Evolutionary conservation across 2,329 filamentous ascomycete species (phyloP).

Genomic region (Magnaporthales sp.): DNA sequence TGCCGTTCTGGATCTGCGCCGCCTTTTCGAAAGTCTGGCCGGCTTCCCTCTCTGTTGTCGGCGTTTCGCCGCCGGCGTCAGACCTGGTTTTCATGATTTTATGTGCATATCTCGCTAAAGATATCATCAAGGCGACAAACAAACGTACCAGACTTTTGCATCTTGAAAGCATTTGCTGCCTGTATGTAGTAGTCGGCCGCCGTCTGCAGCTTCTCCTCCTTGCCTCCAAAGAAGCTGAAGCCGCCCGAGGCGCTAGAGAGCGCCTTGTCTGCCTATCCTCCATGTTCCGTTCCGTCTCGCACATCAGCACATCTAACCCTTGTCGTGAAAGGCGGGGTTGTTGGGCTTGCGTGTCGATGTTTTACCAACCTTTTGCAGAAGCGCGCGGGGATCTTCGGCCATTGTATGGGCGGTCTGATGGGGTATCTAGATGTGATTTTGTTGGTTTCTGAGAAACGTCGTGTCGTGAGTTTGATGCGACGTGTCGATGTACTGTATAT

Average conservation of each 20-base stretch:
- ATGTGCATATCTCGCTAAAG: not conserved
- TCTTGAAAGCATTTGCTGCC: slow-evolving; percentile 84
- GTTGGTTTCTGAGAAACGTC: not conserved
- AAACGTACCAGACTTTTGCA: slow-evolving; percentile 69
- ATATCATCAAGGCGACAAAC: not conserved
- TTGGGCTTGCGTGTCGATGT: slow-evolving; percentile 11
- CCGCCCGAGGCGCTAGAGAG: slow-evolving; percentile 65
- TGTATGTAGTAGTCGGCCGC: slow-evolving; percentile 82
- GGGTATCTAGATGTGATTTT: not conserved
- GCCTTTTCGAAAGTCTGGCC: slow-evolving; percentile 81
- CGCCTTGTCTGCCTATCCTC: slow-evolving; percentile 72
- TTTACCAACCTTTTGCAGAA: slow-evolving; percentile 63
- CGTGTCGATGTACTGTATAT: not conserved
- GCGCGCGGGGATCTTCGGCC: slow-evolving; percentile 61
- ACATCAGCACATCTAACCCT: not conserved
- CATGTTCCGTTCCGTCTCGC: not conserved
- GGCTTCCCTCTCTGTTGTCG: slow-evolving; percentile 63
- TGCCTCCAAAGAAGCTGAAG: slow-evolving; percentile 83
- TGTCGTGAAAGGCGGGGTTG: not conserved
- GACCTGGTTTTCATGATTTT: not conserved
- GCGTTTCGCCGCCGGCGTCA: not conserved
- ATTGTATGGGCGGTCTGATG: not conserved
- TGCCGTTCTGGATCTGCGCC: slow-evolving; percentile 68
- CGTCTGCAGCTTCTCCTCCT: slow-evolving; percentile 80
- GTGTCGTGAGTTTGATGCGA: not conserved